Evolutionary conservation across 1,284 basidiomycete genomes (phyloP).

Genomic region (Cerioporus squamosus): DNA sequence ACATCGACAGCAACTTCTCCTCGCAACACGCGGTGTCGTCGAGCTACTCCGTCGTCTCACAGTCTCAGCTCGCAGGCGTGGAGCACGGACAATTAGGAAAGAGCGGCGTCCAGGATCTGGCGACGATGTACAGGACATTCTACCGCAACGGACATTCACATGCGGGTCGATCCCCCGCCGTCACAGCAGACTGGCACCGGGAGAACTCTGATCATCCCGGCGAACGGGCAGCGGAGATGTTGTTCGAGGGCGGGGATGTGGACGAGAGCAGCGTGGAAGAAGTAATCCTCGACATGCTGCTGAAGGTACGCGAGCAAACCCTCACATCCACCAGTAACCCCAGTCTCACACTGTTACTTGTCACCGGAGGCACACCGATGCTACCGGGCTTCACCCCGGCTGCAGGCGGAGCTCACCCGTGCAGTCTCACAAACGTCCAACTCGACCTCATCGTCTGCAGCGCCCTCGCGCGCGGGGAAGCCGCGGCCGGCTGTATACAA

Average conservation of each 20-base stretch:
- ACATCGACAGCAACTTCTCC: slow-evolving; percentile 48
- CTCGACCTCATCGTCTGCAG: slow-evolving; percentile 33
- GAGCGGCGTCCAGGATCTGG: slow-evolving; percentile 62
- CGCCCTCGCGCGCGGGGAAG: slow-evolving; percentile 37
- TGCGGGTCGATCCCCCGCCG: slow-evolving; percentile 67
- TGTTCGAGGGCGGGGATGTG: slow-evolving; percentile 90
- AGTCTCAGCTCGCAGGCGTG: slow-evolving; percentile 35
- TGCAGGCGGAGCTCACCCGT: slow-evolving; percentile 76
- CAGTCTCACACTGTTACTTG: slow-evolving; percentile 57
- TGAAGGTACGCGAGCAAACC: slow-evolving; percentile 58
- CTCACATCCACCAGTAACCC: neutral
- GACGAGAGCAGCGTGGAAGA: slow-evolving; percentile 86
- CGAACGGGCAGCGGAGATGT: slow-evolving; percentile 87
- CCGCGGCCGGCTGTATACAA: slow-evolving; percentile 60
- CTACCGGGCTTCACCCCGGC: slow-evolving; percentile 87
- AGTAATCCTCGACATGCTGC: slow-evolving; percentile 74
- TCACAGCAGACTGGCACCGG: slow-evolving; percentile 71
- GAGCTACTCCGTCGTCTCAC: slow-evolving; percentile 59
- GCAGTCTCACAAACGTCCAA: slow-evolving; percentile 53
- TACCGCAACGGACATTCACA: slow-evolving; percentile 70
- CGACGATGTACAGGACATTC: slow-evolving; percentile 76
- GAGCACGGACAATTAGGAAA: slow-evolving; percentile 42
- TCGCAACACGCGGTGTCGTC: slow-evolving; percentile 59
- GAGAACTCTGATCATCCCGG: slow-evolving; percentile 83
- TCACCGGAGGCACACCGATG: slow-evolving; percentile 90